These are phyloP conservation scores for Rhizoclosmatium globosum DNA, from an alignment of 192 early-diverging fungal species.

Conservation along the genomic window DNA sequence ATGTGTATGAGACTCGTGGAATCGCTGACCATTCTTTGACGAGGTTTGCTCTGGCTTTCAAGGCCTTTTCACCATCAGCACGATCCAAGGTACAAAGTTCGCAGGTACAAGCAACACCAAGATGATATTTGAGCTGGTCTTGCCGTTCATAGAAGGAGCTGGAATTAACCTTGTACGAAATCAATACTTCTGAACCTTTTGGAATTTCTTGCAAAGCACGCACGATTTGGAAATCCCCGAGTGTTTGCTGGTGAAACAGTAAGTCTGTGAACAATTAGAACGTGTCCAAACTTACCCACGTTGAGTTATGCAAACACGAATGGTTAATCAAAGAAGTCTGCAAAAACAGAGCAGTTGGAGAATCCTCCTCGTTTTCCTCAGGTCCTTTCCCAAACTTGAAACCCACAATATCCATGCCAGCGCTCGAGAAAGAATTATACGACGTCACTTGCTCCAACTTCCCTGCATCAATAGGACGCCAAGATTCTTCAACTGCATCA, in stretches of 20 bases:
- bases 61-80: not conserved
- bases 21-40: not conserved
- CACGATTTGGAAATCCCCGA: not conserved
- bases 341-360: slow-evolving; percentile 15
- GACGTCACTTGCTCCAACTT: not conserved
- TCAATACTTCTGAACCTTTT: not conserved
- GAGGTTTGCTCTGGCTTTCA: not conserved
- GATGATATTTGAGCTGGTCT: not conserved
- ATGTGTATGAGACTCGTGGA: not conserved
- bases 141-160: not conserved
- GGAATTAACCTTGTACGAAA: not conserved
- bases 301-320: slow-evolving; percentile 12
- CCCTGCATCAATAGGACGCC: not conserved
- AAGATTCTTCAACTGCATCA: not conserved
- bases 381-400: not conserved
- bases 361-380: not conserved
- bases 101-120: not conserved
- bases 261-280: not conserved
- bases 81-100: slow-evolving; percentile 11
- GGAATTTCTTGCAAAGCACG: not conserved
- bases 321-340: slow-evolving; percentile 28
- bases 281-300: slow-evolving; percentile 11
- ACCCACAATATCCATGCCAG: not conserved
- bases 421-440: not conserved
- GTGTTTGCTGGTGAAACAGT: not conserved